Base-by-base conservation (phyloP, 805 yeast genomes). In the Candida hispaniensis region DNA sequence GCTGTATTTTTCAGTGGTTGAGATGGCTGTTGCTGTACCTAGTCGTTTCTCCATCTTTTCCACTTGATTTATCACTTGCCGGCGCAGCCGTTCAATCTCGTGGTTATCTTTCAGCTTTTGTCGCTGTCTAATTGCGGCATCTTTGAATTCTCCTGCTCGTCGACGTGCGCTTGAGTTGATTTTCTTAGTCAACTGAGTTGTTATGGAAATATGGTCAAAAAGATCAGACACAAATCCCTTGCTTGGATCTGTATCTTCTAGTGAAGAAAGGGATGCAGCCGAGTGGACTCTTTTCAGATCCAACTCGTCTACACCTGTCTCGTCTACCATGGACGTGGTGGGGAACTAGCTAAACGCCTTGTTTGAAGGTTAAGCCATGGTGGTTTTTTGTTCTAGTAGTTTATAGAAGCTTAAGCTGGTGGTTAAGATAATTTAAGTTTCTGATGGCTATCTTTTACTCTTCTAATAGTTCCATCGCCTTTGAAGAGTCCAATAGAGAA, bases 1-100 rank as follows among this genome's bases (percentile, higher is more conserved):
- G 51, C 83, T 83, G 14, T 75, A 46, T 53, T 88, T 88, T 50
- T 88, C 95, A 6, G 79, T 66, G 17, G 56, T 64, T 24, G 60
- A 47, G 18, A 59, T 54, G 28, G 36, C 36, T 6, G 36, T 18
- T 46, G 36, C 36, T 3, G 36, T 23, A 10, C 36, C 49, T 25
- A 49, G 26, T 6, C 32, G 50, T 13, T 47, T 39, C 34, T 60
- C 63, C 17, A 59, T 42, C 22, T 44, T 39, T 22, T 44, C 50
- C 30, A 61, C 45, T 27, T 48, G 54, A 15, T 29, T 20, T 12
- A 48, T 26, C 17, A 58, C 41, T 14, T 36, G 44, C 10, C 23
- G 28, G 15, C 49, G 49, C 36, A 55, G 26, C 18, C 44, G 36
- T 23, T 56, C 62, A 14, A 58, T 44, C 25, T 57, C 61, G 14